phyloP scores from a whole-genome alignment of 441 rosid species.

The Corymbia citriodora region DNA sequence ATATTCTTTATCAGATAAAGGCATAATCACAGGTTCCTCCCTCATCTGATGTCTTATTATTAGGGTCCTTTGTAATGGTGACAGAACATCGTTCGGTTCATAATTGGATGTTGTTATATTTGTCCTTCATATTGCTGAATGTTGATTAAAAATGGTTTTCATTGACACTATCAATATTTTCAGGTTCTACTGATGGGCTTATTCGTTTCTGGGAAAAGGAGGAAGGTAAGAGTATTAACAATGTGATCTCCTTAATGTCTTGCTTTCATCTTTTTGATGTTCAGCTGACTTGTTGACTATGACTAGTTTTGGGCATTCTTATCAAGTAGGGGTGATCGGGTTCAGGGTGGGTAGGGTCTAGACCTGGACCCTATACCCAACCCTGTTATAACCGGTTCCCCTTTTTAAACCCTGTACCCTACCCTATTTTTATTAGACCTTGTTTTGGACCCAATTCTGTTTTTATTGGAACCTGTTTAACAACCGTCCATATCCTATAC shows the following conservation, averaged over 20 bases:
- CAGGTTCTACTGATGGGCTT: slow-evolving; percentile 98
- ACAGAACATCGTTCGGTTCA: not conserved
- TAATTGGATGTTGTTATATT: not conserved
- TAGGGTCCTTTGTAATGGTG: not conserved
- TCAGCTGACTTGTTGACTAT: not conserved
- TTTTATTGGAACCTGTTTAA: too few relatives aligned
- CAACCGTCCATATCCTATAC: too few relatives aligned
- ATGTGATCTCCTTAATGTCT: not conserved
- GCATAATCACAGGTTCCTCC: slow-evolving; percentile 89
- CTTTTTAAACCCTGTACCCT: too few relatives aligned
- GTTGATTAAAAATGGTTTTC: not conserved
- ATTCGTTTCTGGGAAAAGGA: slow-evolving; percentile 97
- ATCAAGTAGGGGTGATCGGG: not conserved
- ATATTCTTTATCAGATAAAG: slow-evolving; percentile 71
- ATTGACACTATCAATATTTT: slow-evolving; percentile 1
- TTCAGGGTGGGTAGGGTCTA: too few relatives aligned
- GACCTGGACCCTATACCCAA: too few relatives aligned
- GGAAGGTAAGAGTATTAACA: slow-evolving; percentile 48
- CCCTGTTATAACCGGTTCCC: too few relatives aligned
- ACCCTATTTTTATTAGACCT: too few relatives aligned
- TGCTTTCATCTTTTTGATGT: not conserved
- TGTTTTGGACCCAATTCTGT: too few relatives aligned
- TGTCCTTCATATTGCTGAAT: not conserved
- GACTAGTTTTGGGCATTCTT: not conserved
- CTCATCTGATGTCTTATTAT: not conserved